Evolutionary conservation across 257 asterid genomes (phyloP), one percentile per base, ranked within the genome.

Genomic region (Coffea canephora): DNA sequence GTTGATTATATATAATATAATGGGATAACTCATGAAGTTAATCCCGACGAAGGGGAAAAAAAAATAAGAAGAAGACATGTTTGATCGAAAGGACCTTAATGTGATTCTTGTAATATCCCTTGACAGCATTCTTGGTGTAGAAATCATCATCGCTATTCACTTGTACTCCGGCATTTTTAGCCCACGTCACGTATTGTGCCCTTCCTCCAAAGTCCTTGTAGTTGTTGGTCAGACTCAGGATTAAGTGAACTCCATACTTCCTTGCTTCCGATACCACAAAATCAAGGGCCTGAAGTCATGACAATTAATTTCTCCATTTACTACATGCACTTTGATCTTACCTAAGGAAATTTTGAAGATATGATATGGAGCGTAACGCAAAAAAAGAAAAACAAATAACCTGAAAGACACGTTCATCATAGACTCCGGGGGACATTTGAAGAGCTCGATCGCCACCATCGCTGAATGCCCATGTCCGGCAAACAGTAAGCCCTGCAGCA

Each of bases 191-290:
- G 81, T 89, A 89, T 68, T 87, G 89, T 41, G 82, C 7, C 71
- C 85, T 83, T 21, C 93, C 93, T 11, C 93, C 91, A 52, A 84
- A 89, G 73, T 89, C 91, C n/a, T 84, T 80, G 74, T 86, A 89
- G 71, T 89, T 89, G 74, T 89, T 87, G 25, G 27, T 64, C 59
- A 87, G 85, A 80, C 90, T 87, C 73, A 89, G 78, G 49, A 89
- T 89, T 69, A 89, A 75, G 19, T 48, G 85, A 45, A 83, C 70
- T 3, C 82, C 78, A 49, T 84, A 54, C 77, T 80, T 87, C 74
- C 67, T 64, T 64, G 93, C 93, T 78, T 89, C 89, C 0, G 89
- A 83, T 0, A 89, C 78, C 85, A 89, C 91, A 81, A 86, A 89
- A 87, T 89, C 93, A 23, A 89, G 87, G 55, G 80, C 92, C 92